Percentiles rank a stretch among this genome's conserved stretches.
Evolutionary conservation across 495 filamentous ascomycete genomes (phyloP).

Genomic region (Xeromyces bisporus): DNA sequence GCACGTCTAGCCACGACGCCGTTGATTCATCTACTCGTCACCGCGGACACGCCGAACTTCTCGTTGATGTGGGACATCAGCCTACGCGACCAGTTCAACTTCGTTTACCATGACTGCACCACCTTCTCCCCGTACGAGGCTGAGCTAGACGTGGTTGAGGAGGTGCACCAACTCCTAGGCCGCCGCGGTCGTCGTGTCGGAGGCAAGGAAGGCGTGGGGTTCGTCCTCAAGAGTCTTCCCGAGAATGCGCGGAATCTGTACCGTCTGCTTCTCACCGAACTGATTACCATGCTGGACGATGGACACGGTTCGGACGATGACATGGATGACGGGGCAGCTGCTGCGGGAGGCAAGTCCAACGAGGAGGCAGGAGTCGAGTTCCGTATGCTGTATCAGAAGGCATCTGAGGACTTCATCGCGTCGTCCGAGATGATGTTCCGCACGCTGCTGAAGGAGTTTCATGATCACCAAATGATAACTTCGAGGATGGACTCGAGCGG

Average conservation of each 20-base stretch:
- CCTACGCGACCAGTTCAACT: constrained; percentile 60
- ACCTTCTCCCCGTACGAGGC: constrained; percentile 70
- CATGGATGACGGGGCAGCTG: constrained; percentile 10
- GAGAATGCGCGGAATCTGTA: constrained; percentile 85
- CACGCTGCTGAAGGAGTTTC: constrained; percentile 88
- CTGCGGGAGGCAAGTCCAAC: constrained; percentile 5
- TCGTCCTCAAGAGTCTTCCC: constrained; percentile 74
- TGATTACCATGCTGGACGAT: constrained; percentile 48
- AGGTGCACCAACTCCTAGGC: constrained; percentile 71
- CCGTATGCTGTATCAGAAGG: constrained; percentile 78
- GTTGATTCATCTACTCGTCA: constrained; percentile 57
- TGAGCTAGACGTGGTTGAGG: constrained; percentile 59
- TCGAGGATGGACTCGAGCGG: constrained; percentile 71
- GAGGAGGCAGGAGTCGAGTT: constrained; percentile 62
- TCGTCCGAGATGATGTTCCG: constrained; percentile 92
- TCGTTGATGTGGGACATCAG: constrained; percentile 78
- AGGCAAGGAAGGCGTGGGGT: constrained; percentile 82
- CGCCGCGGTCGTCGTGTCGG: constrained; percentile 66
- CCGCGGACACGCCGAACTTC: constrained; percentile 75
- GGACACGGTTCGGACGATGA: constrained; percentile 32
- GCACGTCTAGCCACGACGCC: constrained; percentile 60
- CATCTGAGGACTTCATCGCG: constrained; percentile 90
- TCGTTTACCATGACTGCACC: constrained; percentile 85
- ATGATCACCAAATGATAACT: constrained; percentile 92
- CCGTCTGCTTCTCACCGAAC: constrained; percentile 63